Conservation (phyloP, 2,329 filamentous ascomycete genomes). For the Pestalotiopsis sp. region DNA sequence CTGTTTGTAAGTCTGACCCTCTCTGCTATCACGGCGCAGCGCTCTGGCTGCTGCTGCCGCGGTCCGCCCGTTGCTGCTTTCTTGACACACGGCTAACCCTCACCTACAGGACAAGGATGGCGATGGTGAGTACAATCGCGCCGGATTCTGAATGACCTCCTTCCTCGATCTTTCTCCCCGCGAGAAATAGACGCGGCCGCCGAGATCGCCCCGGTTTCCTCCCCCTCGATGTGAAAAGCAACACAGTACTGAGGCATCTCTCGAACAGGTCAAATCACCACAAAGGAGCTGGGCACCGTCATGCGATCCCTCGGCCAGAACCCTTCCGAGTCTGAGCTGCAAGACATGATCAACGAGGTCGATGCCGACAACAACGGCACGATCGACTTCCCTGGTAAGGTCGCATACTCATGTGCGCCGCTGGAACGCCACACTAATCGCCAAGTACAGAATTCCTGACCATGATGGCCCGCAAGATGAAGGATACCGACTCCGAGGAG, state of each 20-base stretch:
- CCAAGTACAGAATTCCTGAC: constrained; percentile 74
- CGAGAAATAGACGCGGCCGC: neutral
- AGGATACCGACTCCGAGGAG: constrained; percentile 89
- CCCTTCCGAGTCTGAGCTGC: constrained; percentile 85
- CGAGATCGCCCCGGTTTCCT: neutral
- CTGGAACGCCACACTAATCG: constrained; percentile 28
- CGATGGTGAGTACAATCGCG: constrained; percentile 68
- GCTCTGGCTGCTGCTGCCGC: neutral
- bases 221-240: neutral
- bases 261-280: constrained; percentile 81
- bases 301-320: constrained; percentile 92
- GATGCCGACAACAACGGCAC: constrained; percentile 92
- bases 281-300: constrained; percentile 86
- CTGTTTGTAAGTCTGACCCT: constrained; percentile 80
- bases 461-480: constrained; percentile 96
- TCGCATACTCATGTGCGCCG: neutral
- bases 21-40: neutral
- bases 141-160: neutral
- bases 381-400: constrained; percentile 85
- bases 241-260: neutral
- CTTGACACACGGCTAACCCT: constrained; percentile 27
- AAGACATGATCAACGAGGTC: constrained; percentile 95
- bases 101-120: constrained; percentile 79
- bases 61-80: neutral
- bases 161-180: neutral